Percentiles rank a stretch among this genome's conserved stretches.
phyloP scores from a whole-genome alignment of 2,329 filamentous ascomycete species.

The Aspergillus arachidicola region DNA sequence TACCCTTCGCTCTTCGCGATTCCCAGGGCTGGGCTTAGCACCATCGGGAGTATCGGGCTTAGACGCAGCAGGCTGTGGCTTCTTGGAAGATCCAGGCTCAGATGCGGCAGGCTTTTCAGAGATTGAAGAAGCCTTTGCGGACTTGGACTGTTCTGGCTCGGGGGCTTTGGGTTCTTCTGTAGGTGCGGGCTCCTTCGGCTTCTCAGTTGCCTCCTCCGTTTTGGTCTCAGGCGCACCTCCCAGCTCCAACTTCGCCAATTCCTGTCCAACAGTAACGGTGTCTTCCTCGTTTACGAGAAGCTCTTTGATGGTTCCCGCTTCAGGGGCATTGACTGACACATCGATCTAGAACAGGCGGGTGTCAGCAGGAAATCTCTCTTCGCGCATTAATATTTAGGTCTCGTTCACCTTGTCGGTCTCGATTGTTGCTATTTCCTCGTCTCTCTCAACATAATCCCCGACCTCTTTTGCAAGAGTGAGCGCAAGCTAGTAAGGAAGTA shows the following conservation, averaged over 20 bases:
- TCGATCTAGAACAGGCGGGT: conserved; percentile 68
- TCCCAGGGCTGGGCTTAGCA: conserved; percentile 57
- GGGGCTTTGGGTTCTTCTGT: conserved; percentile 46
- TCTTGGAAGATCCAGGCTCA: conserved; percentile 27
- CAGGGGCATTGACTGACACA: conserved; percentile 91
- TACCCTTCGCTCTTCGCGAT: conserved; percentile 85
- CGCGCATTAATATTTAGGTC: too few relatives aligned
- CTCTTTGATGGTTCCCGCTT: conserved; percentile 88
- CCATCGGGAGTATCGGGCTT: conserved; percentile 23
- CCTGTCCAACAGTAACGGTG: conserved; percentile 91
- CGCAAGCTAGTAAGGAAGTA: neutral
- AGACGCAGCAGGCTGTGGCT: conserved; percentile 23
- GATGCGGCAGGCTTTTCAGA: conserved; percentile 46
- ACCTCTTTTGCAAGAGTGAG: conserved; percentile 58
- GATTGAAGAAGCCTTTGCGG: conserved; percentile 34
- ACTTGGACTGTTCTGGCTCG: conserved; percentile 31
- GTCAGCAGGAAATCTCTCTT: neutral
- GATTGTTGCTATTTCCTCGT: conserved; percentile 98
- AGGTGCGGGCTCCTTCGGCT: conserved; percentile 63
- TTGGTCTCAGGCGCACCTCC: conserved; percentile 65
- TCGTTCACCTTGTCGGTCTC: conserved; percentile 89
- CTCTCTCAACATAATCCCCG: conserved; percentile 90
- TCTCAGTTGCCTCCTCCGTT: conserved; percentile 57
- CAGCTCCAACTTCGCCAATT: conserved; percentile 82
- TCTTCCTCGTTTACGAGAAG: conserved; percentile 91